phyloP scores from a whole-genome alignment of 306 rosid genomes.

The Begonia fuchsioides region DNA sequence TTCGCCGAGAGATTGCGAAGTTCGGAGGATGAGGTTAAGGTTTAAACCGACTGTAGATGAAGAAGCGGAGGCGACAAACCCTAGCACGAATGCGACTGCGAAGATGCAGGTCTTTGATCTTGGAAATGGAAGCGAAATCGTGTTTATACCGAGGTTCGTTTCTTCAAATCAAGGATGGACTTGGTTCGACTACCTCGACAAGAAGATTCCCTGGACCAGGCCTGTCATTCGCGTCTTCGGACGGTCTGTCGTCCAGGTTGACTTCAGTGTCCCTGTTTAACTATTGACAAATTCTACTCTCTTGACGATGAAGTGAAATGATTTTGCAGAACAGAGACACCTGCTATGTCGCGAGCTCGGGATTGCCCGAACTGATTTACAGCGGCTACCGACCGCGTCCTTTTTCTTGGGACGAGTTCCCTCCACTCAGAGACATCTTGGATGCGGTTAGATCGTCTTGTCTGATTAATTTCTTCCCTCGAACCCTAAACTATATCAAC shows the following conservation, averaged over 20 bases:
- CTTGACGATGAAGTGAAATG: not conserved
- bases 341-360: conserved; percentile 80
- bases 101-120: conserved; percentile 40
- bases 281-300: not conserved
- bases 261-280: not conserved
- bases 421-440: conserved; percentile 56
- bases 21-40: conserved; percentile 32
- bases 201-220: conserved; percentile 62
- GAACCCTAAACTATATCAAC: too few species aligned
- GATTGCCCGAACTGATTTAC: conserved; percentile 55
- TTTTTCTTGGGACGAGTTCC: conserved; percentile 77
- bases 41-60: conserved; percentile 21
- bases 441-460: conserved; percentile 38
- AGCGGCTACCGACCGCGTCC: conserved; percentile 78
- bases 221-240: conserved; percentile 86
- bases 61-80: conserved; percentile 12
- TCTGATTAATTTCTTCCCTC: conserved; percentile 2
- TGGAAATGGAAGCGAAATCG: conserved; percentile 65
- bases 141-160: conserved; percentile 35
- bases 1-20: not conserved
- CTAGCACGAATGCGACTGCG: conserved; percentile 12
- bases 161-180: conserved; percentile 54
- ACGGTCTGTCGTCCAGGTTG: conserved; percentile 54
- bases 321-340: conserved; percentile 75
- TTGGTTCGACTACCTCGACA: conserved; percentile 59